These are phyloP conservation scores for Pulveroboletus sp. DNA, from an alignment of 768 basidiomycete genomes.

Conservation along the genomic window DNA sequence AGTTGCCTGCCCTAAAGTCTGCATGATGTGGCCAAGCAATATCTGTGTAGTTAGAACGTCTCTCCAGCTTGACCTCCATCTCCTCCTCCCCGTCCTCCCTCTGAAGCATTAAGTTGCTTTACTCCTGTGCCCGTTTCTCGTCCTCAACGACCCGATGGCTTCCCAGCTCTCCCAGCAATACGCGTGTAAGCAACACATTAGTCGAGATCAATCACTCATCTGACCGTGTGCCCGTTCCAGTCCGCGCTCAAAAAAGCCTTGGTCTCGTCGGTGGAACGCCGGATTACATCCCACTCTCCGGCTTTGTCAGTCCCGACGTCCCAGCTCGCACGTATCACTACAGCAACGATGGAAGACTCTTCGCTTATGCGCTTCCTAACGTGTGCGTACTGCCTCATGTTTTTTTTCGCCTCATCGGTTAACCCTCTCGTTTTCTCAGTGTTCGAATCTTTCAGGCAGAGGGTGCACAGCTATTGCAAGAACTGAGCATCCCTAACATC, in stretches of 20 bases:
- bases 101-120: slow-evolving; percentile 90
- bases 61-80: slow-evolving; percentile 24
- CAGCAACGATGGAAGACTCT: slow-evolving; percentile 83
- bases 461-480: slow-evolving; percentile 68
- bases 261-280: slow-evolving; percentile 85
- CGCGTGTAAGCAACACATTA: slow-evolving; percentile 61
- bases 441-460: slow-evolving; percentile 77
- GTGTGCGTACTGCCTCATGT: slow-evolving; percentile 48
- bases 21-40: neutral
- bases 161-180: slow-evolving; percentile 79
- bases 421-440: slow-evolving; percentile 36
- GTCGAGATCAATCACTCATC: slow-evolving; percentile 12
- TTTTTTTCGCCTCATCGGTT: slow-evolving; percentile 3
- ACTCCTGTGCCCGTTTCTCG: slow-evolving; percentile 34
- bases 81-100: slow-evolving; percentile 13
- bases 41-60: slow-evolving; percentile 2
- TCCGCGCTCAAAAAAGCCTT: slow-evolving; percentile 91
- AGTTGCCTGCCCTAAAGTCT: slow-evolving; percentile 20
- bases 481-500: slow-evolving; percentile 71
- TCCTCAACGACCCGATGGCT: slow-evolving; percentile 51
- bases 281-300: slow-evolving; percentile 61
- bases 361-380: slow-evolving; percentile 77
- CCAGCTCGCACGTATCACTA: slow-evolving; percentile 77
- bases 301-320: slow-evolving; percentile 64
- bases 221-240: slow-evolving; percentile 39